Evolutionary conservation across 805 yeast species (phyloP).

Genomic region (Metschnikowia lachancei): DNA sequence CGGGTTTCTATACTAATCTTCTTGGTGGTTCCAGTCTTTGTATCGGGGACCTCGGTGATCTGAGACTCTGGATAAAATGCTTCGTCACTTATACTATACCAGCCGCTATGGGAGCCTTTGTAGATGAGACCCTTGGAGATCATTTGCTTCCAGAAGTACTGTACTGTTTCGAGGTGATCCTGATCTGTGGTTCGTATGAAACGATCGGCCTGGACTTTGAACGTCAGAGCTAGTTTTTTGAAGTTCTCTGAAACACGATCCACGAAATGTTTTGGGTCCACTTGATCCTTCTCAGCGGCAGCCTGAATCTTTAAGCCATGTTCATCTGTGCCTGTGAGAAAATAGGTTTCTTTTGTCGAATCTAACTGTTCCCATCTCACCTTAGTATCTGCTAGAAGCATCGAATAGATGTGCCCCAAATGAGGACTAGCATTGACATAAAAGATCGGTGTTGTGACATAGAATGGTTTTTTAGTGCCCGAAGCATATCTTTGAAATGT

Average conservation of each 20-base stretch:
- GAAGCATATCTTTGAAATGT: not conserved
- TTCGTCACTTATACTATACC: constrained; percentile 95
- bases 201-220: constrained; percentile 61
- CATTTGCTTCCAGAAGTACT: constrained; percentile 66
- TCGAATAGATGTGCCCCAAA: constrained; percentile 86
- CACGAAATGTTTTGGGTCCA: constrained; percentile 63
- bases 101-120: constrained; percentile 82
- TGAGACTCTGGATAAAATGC: constrained; percentile 87
- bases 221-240: constrained; percentile 54
- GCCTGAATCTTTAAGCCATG: constrained; percentile 90
- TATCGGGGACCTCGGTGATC: constrained; percentile 40
- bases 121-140: constrained; percentile 63
- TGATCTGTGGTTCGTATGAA: constrained; percentile 88
- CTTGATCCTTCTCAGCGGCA: constrained; percentile 61
- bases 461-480: constrained; percentile 30
- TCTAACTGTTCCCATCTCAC: constrained; percentile 64
- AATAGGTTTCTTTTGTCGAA: constrained; percentile 37
- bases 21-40: constrained; percentile 28
- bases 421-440: constrained; percentile 96
- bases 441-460: constrained; percentile 87
- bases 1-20: constrained; percentile 65
- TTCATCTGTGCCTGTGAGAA: constrained; percentile 95
- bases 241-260: constrained; percentile 68
- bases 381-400: constrained; percentile 77
- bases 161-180: constrained; percentile 70